Evolutionary conservation across 176 grass and related monocot species (phyloP), one percentile per base, ranked within the genome.

Genomic region (Carex littledalei): DNA sequence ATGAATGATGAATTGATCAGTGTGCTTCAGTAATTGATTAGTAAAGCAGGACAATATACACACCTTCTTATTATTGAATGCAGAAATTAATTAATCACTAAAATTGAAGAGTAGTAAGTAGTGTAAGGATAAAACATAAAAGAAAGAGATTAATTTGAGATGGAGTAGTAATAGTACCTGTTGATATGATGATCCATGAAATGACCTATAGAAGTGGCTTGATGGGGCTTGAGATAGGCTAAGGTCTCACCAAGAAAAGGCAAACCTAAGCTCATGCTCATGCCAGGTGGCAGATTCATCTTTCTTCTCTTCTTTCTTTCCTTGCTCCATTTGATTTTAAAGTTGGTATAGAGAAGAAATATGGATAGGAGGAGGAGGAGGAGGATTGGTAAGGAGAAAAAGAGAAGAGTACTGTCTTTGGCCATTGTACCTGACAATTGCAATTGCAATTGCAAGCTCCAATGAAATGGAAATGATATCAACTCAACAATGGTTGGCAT

Each of bases 211-310:
- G 93, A 86, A 82, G 91, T 98, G 81, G 93, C 89, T 5, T 81
- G 88, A 81, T 98, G 91, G 22, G 92, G 55, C 80, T 87, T 84
- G 91, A 94, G 95, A 88, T 93, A 98, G 55, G 88, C 93, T 83
- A 93, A 90, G 31, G 95, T 98, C 75, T 95, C 93, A 84, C 95
- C 95, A 69, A 98, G 16, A 1, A 94, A 79, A 37, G 95, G 95
- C 93, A 88, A 88, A 0, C 95, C 89, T 29, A 3, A 2, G 45
- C 39, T 67, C 61, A 85, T 79, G 45, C 39, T 67, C 61, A 85
- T 79, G 63, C 91, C 95, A 2, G 93, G 93, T 26, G 95, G 95
- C 61, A 94, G 95, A 88, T 93, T 94, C 2, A 71, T 67, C 31
- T 81, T 87, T 86, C 67, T 94, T 86, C 39, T 90, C 80, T 75